phyloP scores from a whole-genome alignment of 768 basidiomycete species.

The Auriscalpium microsporum region DNA sequence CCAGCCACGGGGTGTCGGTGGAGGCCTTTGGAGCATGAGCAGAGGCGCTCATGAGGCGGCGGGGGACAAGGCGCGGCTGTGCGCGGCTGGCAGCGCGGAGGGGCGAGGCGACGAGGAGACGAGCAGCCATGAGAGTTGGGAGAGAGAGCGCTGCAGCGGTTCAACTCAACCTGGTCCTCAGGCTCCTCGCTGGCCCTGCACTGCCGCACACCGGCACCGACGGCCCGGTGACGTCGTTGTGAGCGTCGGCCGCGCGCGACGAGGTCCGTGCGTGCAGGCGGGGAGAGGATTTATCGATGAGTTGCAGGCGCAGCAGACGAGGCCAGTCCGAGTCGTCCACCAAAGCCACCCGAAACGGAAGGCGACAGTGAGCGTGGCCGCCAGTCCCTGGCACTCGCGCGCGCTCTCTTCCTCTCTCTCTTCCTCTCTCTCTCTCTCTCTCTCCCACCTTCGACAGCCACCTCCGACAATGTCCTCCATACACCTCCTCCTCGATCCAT shows the following conservation, averaged over 20 bases:
- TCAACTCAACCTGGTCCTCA: no score
- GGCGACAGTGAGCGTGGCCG: no score
- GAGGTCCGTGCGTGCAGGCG: background rate
- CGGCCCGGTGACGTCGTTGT: background rate
- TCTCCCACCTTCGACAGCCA: no score
- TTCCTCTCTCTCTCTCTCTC: no score
- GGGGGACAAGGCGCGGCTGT: background rate
- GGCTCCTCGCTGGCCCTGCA: constrained; percentile 15
- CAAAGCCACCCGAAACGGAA: no score
- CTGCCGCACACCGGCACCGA: background rate
- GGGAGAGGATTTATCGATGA: no score
- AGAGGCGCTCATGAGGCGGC: constrained; percentile 6
- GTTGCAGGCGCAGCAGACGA: no score
- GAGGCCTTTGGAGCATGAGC: constrained; percentile 2
- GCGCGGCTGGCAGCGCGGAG: constrained; percentile 3
- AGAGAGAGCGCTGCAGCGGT: background rate
- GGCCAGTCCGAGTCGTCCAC: no score
- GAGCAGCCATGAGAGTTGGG: background rate
- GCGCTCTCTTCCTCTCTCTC: no score
- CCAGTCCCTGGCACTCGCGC: no score
- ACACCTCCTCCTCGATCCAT: constrained; percentile 51
- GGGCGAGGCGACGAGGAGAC: background rate
- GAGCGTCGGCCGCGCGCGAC: background rate
- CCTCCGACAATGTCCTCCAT: constrained; percentile 1
- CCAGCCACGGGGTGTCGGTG: constrained; percentile 11